Evolutionary conservation across 73 alveolate species (phyloP).

Genomic region (Paramecium sexaurelia): DNA sequence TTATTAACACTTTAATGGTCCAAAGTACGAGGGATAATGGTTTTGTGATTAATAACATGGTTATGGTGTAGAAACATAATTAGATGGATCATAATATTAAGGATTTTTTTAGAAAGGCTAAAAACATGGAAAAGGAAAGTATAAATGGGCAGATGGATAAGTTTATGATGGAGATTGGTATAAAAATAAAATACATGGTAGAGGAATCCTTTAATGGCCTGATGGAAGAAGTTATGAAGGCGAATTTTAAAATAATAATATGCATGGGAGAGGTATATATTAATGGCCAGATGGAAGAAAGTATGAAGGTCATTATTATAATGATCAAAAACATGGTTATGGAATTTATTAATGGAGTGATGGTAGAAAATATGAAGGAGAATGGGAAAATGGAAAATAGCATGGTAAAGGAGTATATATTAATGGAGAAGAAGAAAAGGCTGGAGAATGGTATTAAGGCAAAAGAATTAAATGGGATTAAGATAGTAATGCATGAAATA

Average conservation of each 20-base stretch:
- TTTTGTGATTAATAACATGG: constrained; percentile 71
- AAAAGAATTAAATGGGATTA: constrained; percentile 17
- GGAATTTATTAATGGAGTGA: constrained; percentile 60
- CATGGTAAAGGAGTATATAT: constrained; percentile 67
- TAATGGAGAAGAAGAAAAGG: background rate
- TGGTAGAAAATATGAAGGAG: constrained; percentile 59
- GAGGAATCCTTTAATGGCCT: constrained; percentile 73
- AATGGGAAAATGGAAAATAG: constrained; percentile 67
- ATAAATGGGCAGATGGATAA: constrained; percentile 81
- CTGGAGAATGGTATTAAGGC: constrained; percentile 5
- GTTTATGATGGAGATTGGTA: constrained; percentile 87
- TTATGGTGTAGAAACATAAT: constrained; percentile 74
- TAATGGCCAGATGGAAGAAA: constrained; percentile 76
- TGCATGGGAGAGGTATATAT: constrained; percentile 73
- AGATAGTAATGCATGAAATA: background rate
- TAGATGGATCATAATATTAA: constrained; percentile 70
- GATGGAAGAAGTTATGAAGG: constrained; percentile 69
- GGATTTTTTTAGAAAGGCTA: constrained; percentile 70
- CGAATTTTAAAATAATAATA: constrained; percentile 59
- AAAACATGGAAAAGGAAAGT: constrained; percentile 70
- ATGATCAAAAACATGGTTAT: constrained; percentile 82
- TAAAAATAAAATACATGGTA: constrained; percentile 73
- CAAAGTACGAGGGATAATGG: constrained; percentile 70
- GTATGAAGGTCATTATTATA: constrained; percentile 82
- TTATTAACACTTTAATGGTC: background rate